Conservation (phyloP, 1,284 basidiomycete species). For the Cutaneotrichosporon daszewskae region DNA sequence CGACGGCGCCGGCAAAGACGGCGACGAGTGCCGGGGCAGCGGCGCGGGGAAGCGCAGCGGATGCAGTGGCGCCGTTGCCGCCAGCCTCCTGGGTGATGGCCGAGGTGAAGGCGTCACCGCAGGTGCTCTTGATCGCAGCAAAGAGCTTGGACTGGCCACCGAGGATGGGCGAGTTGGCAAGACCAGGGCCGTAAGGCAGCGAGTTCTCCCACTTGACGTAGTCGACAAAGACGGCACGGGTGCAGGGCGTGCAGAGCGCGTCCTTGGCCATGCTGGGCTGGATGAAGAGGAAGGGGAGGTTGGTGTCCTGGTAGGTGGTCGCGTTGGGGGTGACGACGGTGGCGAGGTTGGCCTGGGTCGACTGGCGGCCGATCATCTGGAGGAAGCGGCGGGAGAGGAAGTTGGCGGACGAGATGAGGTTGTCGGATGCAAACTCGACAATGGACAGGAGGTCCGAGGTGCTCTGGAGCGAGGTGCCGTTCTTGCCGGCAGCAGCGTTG, state of each 20-base stretch:
- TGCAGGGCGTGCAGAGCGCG: slow-evolving; percentile 72
- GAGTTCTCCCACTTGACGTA: slow-evolving; percentile 70
- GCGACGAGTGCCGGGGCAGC: slow-evolving; percentile 20
- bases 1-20: slow-evolving; percentile 25
- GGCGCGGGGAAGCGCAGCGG: slow-evolving; percentile 23
- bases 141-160: slow-evolving; percentile 62
- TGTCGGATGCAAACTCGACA: too few species aligned
- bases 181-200: slow-evolving; percentile 66
- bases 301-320: slow-evolving; percentile 58
- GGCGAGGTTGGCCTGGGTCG: slow-evolving; percentile 19
- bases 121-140: slow-evolving; percentile 53
- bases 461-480: neutral
- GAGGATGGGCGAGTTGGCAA: slow-evolving; percentile 61
- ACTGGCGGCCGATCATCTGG: slow-evolving; percentile 1
- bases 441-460: slow-evolving; percentile 23
- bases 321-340: slow-evolving; percentile 58
- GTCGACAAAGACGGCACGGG: slow-evolving; percentile 62
- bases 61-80: slow-evolving; percentile 18
- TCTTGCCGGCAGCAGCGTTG: slow-evolving; percentile 9
- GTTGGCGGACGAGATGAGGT: slow-evolving; percentile 37
- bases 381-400: slow-evolving; percentile 28
- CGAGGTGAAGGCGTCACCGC: slow-evolving; percentile 44
- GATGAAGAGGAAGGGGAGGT: slow-evolving; percentile 76
- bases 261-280: slow-evolving; percentile 52
- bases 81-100: slow-evolving; percentile 43